Conservation (phyloP, 148 eudicot genomes). For the Camellia lanceoleosa region DNA sequence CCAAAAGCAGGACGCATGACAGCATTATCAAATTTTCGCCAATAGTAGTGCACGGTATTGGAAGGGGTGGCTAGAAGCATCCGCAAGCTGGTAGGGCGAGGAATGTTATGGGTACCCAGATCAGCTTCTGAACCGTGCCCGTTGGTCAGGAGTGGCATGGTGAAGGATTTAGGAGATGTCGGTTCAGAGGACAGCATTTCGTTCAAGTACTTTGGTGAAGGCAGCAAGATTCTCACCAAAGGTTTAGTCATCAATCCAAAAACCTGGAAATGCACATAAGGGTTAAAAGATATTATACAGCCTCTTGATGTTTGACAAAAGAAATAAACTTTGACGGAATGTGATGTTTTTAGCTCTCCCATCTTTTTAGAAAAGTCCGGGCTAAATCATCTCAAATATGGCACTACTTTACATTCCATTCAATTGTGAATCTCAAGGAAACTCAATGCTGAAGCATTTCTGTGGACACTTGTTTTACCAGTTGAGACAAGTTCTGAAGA, state of each 20-base stretch:
- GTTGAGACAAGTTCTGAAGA: not conserved
- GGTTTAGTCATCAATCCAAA: constrained; percentile 81
- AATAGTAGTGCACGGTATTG: constrained; percentile 66
- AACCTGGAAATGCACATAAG: constrained; percentile 41
- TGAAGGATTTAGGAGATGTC: constrained; percentile 48
- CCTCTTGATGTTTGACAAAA: not conserved
- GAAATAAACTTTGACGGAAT: not conserved
- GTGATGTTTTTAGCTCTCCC: not conserved
- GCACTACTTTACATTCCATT: not conserved
- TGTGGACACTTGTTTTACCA: constrained; percentile 31
- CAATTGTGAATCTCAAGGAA: not conserved
- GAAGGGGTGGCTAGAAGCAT: constrained; percentile 60
- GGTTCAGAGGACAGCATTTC: constrained; percentile 42
- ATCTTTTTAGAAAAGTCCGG: not conserved
- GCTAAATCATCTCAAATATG: not conserved
- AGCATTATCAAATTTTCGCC: constrained; percentile 76
- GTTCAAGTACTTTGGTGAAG: constrained; percentile 33
- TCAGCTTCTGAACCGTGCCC: constrained; percentile 53
- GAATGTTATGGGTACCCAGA: constrained; percentile 19
- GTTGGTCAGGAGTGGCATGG: constrained; percentile 47
- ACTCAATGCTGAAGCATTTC: constrained; percentile 11
- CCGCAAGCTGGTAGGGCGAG: constrained; percentile 58
- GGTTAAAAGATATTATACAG: constrained; percentile 4
- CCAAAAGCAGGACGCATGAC: constrained; percentile 91
- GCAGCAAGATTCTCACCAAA: constrained; percentile 47